Evolutionary conservation across 495 filamentous ascomycete genomes (phyloP), one percentile per base, ranked within the genome.

Genomic region (Stereocaulon alpinum): DNA sequence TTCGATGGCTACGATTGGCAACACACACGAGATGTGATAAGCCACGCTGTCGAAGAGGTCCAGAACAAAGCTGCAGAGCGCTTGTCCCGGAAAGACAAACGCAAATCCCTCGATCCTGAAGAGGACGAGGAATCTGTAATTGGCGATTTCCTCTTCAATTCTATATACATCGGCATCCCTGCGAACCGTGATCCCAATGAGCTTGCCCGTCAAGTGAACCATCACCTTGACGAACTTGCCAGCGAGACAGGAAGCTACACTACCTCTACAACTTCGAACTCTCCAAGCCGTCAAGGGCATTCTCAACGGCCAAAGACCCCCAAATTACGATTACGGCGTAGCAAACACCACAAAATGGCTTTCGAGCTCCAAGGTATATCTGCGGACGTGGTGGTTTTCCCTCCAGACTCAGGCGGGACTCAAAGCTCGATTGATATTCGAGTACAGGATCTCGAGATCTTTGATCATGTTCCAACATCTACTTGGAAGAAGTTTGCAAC

Each of bases 401-500:
- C 91, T 10, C 84, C 88, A 0, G 81, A 76, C 22, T 80, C 79
- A 3, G 86, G 82, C 0, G 91, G 96, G 70, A 92, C 87, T 2
- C 81, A 93, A 66, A 94, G 82, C 64, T 92, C 90, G 11, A 69
- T 96, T 44, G 90, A 95, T 71, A 74, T 97, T 17, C 80, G 87
- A 2, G 78, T 97, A 12, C 76, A 79, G 40, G 87, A 97, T 56
- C 71, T 96, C 11, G 91, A 95, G 59, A 84, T 99, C 27, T 94
- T 93, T 62, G 94, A 99, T 70, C 89, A 96, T 68, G 80, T 97
- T 1, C 87, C 91, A 2, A 93, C 90, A 1, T 97, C 93, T 10
- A 97, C 92, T 2, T 99, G 94, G 94, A 93, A 88, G 71, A 97
- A 96, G 67, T 97, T 99, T 69, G 86, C 88, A 41, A 96, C 89